A percentile compares a stretch with the other conserved stretches of the same genome.
phyloP scores from a whole-genome alignment of 2,329 filamentous ascomycete genomes.

The Ciborinia camelliae region DNA sequence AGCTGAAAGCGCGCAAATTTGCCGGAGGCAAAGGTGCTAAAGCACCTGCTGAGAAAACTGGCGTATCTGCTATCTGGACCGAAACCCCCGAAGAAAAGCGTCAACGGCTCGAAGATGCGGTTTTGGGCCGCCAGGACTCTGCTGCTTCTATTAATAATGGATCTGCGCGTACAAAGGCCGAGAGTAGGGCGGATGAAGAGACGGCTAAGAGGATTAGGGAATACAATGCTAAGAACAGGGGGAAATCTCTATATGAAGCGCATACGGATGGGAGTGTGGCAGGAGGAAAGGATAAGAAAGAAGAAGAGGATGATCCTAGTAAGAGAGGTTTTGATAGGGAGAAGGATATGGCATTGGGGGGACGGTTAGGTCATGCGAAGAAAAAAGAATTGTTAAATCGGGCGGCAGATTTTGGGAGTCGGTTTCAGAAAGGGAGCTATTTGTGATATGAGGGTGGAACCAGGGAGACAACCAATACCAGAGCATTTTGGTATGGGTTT shows the following conservation, averaged over 20 bases:
- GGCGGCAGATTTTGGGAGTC: constrained; percentile 69
- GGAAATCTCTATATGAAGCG: constrained; percentile 56
- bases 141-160: constrained; percentile 16
- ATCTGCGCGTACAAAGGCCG: constrained; percentile 23
- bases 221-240: constrained; percentile 55
- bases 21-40: constrained; percentile 61
- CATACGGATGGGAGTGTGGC: constrained; percentile 41
- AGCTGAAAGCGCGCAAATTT: constrained; percentile 78
- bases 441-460: constrained; percentile 41
- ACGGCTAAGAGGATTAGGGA: constrained; percentile 52
- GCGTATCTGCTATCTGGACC: constrained; percentile 64
- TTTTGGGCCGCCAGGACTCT: constrained; percentile 62
- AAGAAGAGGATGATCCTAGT: constrained; percentile 84
- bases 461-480: neutral
- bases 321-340: constrained; percentile 84
- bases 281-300: constrained; percentile 27
- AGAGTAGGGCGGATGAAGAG: constrained; percentile 40
- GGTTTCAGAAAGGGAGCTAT: constrained; percentile 46
- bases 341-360: constrained; percentile 84
- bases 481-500: neutral
- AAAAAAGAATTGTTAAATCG: constrained; percentile 75
- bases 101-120: constrained; percentile 73
- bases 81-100: constrained; percentile 89
- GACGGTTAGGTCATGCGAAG: constrained; percentile 68
- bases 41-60: constrained; percentile 38